phyloP scores from a whole-genome alignment of 2,329 filamentous ascomycete genomes.

The Cladosporium cucumerinum region DNA sequence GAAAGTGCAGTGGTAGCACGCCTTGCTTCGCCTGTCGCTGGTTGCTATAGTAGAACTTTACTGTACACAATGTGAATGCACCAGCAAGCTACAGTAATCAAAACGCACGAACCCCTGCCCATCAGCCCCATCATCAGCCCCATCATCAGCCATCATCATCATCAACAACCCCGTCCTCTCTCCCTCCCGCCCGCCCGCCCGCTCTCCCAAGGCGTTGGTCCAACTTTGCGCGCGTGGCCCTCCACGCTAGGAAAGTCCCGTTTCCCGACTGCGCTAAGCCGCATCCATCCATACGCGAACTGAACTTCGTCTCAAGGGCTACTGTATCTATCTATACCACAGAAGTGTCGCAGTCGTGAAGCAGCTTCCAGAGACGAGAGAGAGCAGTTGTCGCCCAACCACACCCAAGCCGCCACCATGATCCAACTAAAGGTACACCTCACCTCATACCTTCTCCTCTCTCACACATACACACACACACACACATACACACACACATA shows the following conservation, averaged over 20 bases:
- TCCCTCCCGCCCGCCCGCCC: too few relatives aligned
- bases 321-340: not conserved
- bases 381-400: not conserved
- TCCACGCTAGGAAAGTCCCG: not conserved
- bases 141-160: not conserved
- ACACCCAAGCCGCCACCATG: conserved; percentile 56
- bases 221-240: not conserved
- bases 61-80: not conserved
- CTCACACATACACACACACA: too few relatives aligned
- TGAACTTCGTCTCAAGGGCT: not conserved
- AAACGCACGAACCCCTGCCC: conserved; percentile 21
- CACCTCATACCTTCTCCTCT: not conserved
- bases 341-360: not conserved
- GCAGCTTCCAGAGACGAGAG: not conserved
- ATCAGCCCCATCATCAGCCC: conserved; percentile 29
- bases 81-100: not conserved
- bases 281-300: not conserved
- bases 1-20: not conserved
- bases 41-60: too few relatives aligned
- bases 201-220: not conserved
- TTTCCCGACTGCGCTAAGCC: not conserved
- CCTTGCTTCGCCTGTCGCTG: not conserved
- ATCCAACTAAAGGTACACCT: conserved; percentile 56
- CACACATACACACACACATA: too few relatives aligned
- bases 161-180: too few relatives aligned